phyloP scores from a whole-genome alignment of 352 stramenopile genomes.

The Pythium pyrilobum region DNA sequence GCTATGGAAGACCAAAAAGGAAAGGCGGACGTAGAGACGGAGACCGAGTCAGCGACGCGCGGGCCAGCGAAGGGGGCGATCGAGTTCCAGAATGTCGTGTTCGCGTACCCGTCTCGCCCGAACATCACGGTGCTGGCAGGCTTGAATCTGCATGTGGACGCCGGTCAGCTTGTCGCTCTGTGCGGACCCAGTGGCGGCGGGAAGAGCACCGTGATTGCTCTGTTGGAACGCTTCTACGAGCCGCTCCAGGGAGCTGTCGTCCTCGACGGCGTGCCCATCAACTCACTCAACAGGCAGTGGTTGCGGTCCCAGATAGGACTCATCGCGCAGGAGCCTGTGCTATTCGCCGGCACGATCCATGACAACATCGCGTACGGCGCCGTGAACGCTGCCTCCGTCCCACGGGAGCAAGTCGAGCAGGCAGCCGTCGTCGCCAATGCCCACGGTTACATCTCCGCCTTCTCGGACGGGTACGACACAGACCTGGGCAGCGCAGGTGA shows the following conservation, averaged over 20 bases:
- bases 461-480: conserved; percentile 92
- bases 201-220: conserved; percentile 20
- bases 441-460: conserved; percentile 86
- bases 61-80: conserved; percentile 22
- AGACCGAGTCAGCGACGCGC: background rate
- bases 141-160: conserved; percentile 74
- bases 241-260: conserved; percentile 39
- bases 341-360: conserved; percentile 54
- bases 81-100: conserved; percentile 62
- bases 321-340: conserved; percentile 41
- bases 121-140: conserved; percentile 65
- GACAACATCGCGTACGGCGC: conserved; percentile 64
- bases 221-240: conserved; percentile 72
- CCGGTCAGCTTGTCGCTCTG: conserved; percentile 57
- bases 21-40: background rate
- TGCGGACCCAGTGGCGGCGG: conserved; percentile 21
- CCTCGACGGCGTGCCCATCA: conserved; percentile 68
- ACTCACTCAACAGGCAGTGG: conserved; percentile 49
- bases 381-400: conserved; percentile 14
- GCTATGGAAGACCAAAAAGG: conserved; percentile 35
- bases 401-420: conserved; percentile 60
- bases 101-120: conserved; percentile 68
- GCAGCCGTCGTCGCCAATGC: conserved; percentile 89
- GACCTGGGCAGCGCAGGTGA: conserved; percentile 88
- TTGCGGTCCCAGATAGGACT: conserved; percentile 57